Evolutionary conservation across 495 filamentous ascomycete species (phyloP).

Genomic region (Platismatia glauca): DNA sequence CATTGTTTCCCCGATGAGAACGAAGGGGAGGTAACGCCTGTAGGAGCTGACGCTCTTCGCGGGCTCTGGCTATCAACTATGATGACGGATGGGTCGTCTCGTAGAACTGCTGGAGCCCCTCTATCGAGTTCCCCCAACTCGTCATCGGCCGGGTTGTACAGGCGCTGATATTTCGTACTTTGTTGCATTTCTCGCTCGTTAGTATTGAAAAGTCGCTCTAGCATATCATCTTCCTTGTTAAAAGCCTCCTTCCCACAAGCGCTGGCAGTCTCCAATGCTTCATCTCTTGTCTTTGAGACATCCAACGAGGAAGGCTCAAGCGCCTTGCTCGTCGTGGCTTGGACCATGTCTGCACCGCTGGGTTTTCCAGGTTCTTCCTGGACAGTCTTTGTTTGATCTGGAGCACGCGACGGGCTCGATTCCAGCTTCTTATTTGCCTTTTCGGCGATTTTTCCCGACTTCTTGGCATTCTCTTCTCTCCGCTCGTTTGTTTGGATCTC

Average conservation of each 20-base stretch:
- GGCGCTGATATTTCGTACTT: neutral
- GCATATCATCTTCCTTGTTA: neutral
- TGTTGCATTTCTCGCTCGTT: neutral
- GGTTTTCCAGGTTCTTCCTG: neutral
- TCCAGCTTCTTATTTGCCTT: neutral
- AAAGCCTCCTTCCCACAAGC: neutral
- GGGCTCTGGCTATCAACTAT: slow-evolving; percentile 15
- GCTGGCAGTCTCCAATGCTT: neutral
- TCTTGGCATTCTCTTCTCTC: slow-evolving; percentile 14
- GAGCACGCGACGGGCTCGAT: slow-evolving; percentile 5
- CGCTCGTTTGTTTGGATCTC: slow-evolving; percentile 35
- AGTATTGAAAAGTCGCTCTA: neutral
- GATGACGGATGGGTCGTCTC: neutral
- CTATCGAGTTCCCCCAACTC: neutral
- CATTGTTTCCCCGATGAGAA: neutral
- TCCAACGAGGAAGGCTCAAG: neutral
- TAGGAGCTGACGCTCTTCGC: slow-evolving; percentile 3
- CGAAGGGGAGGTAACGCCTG: neutral
- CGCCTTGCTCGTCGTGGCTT: neutral
- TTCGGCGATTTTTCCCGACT: slow-evolving; percentile 6
- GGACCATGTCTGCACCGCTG: neutral
- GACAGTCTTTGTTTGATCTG: neutral
- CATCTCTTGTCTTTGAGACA: neutral
- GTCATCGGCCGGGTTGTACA: neutral
- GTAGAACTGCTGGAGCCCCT: neutral